Evolutionary conservation across 345 rosid genomes (phyloP).

Genomic region (Heritiera fomes): DNA sequence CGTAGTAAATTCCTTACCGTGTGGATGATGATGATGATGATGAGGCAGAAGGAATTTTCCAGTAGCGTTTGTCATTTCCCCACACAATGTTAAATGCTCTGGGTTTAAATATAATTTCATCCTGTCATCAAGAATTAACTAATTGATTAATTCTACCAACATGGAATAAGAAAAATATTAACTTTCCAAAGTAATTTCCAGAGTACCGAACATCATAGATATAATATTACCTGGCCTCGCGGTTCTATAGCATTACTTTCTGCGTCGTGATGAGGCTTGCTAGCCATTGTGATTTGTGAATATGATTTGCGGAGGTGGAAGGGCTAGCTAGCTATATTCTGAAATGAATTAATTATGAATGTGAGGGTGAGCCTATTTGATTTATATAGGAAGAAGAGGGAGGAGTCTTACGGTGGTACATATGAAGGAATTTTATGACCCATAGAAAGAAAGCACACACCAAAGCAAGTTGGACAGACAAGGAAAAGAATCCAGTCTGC

Average conservation of each 20-base stretch:
- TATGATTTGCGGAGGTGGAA: too few species aligned
- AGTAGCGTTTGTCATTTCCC: slow-evolving; percentile 24
- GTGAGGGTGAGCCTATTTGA: neutral
- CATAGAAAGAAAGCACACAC: neutral
- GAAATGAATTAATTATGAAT: neutral
- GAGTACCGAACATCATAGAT: neutral
- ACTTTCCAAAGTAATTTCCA: neutral
- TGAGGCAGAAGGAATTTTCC: neutral
- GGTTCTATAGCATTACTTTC: neutral
- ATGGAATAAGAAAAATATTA: neutral
- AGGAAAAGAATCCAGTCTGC: neutral
- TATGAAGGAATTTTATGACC: neutral
- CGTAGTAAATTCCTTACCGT: neutral
- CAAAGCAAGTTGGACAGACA: too few species aligned
- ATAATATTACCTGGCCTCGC: neutral
- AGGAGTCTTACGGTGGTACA: neutral
- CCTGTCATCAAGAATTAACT: neutral
- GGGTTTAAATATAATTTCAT: neutral
- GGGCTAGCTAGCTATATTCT: too few species aligned
- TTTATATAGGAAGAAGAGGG: neutral
- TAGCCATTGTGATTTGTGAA: slow-evolving; percentile 11
- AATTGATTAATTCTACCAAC: too few species aligned
- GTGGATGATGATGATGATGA: too few species aligned
- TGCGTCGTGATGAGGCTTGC: slow-evolving; percentile 22
- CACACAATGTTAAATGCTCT: slow-evolving; percentile 27